Evolutionary conservation across 768 basidiomycete species (phyloP), one percentile per base, ranked within the genome.

Genomic region (Lactifluus pinguis): DNA sequence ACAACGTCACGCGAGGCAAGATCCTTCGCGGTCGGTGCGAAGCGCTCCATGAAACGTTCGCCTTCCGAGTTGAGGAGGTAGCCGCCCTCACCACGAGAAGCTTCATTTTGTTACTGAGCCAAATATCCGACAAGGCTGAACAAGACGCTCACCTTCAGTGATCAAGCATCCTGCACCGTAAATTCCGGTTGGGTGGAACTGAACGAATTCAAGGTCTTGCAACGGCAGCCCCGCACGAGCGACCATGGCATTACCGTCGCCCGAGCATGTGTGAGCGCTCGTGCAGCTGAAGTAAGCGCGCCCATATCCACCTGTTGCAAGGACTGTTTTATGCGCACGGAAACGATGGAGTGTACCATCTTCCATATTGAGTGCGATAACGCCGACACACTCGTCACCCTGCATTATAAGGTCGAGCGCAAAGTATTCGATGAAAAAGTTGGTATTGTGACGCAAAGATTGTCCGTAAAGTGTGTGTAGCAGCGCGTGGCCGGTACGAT

Each of bases 341-440:
- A 99, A 99, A 49, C 97, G 89, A 73, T 99, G 97, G 29, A 99
- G 84, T 15, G 97, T 99, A 57, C 97, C 97, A 68, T 98, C 97
- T 77, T 99, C 97, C 93, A 98, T 95, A 80, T 98, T 99, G 67
- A 98, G 82, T 14, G 97, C 97, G 71, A 98, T 90, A 54, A 99
- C 97, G 77, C 97, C 97, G 60, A 99, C 95, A 78, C 97, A 99
- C 76, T 98, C 93, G 68, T 95, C 97, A 65, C 89, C 93, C 72
- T 98, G 81, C 97, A 99, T 99, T 73, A 99, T 92, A 62, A 99
- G 79, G 73, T 99, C 97, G 59, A 95, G 83, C n/a, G 95, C 97
- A 73, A 99, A 98, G 76, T 95, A 99, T 74, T 99, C 97, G 74
- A 99, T 98, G 80, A 99, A 99, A 77, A 98, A 99, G 76, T 98